Percentiles rank a stretch among this genome's conserved stretches.
Evolutionary conservation across 345 rosid genomes (phyloP).

Genomic region (Arabidopsis thaliana): DNA sequence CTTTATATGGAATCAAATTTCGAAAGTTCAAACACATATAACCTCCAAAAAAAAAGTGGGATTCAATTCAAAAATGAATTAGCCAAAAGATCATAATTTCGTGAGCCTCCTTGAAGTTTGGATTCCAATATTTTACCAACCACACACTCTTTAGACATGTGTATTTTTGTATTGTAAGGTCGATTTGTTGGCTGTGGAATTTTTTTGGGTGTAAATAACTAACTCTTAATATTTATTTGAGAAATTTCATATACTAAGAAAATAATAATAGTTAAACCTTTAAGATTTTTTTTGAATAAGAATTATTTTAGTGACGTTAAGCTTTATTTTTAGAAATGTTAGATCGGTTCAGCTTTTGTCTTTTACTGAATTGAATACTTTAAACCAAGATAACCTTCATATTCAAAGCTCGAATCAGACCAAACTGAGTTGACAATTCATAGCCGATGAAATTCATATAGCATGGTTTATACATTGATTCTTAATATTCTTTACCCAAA

Average conservation of each 20-base stretch:
- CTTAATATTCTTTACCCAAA: slow-evolving; percentile 30
- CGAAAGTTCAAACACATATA: not conserved
- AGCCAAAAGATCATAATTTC: not conserved
- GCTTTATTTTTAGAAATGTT: not conserved
- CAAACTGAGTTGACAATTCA: not conserved
- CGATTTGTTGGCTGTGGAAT: not conserved
- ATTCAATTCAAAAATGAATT: not conserved
- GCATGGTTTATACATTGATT: not conserved
- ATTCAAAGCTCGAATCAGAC: slow-evolving; percentile 5
- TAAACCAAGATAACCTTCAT: not conserved
- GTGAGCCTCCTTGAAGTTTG: slow-evolving; percentile 7
- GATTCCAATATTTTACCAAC: slow-evolving; percentile 16
- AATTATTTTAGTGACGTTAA: not conserved
- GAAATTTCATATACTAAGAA: not conserved
- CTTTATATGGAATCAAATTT: not conserved
- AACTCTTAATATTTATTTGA: not conserved
- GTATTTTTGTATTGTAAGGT: not conserved
- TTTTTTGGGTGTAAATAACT: not conserved
- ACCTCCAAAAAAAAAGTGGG: not conserved
- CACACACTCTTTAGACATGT: not conserved
- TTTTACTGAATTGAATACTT: not conserved
- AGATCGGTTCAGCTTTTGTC: not conserved
- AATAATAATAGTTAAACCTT: not conserved
- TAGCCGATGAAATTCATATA: slow-evolving; percentile 12
- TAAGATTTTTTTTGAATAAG: not conserved